These are phyloP conservation scores for Cinnamomum micranthum DNA, from an alignment of 164 flowering plant species.

Conservation along the genomic window DNA sequence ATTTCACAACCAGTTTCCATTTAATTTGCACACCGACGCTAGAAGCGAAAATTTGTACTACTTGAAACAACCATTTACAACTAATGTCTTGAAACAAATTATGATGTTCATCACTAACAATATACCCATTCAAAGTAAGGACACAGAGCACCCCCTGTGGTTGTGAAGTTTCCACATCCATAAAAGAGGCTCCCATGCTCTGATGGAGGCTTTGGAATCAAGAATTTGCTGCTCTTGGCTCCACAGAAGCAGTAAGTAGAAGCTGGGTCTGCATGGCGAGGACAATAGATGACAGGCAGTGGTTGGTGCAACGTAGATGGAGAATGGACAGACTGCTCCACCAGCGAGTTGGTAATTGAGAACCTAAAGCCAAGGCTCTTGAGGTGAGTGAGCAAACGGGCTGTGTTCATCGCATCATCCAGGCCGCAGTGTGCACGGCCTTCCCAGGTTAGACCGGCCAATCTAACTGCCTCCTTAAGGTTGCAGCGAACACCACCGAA, in stretches of 20 bases:
- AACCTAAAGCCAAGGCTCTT: slow-evolving; percentile 73
- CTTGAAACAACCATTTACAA: too few species aligned
- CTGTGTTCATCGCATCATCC: slow-evolving; percentile 98
- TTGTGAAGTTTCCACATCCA: slow-evolving; percentile 87
- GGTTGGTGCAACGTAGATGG: slow-evolving; percentile 31
- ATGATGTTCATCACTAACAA: too few species aligned
- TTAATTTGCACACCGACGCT: too few species aligned
- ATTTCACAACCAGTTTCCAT: too few species aligned
- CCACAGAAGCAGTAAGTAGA: slow-evolving; percentile 59
- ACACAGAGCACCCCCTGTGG: slow-evolving; percentile 68
- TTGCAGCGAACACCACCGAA: slow-evolving; percentile 77
- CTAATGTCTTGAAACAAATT: too few species aligned
- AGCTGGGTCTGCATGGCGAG: slow-evolving; percentile 26
- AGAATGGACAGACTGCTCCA: slow-evolving; percentile 43
- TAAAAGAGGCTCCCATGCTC: slow-evolving; percentile 74
- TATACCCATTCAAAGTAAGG: slow-evolving; percentile 67
- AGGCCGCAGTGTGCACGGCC: slow-evolving; percentile 98
- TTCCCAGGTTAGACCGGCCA: slow-evolving; percentile 88
- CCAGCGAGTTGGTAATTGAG: slow-evolving; percentile 75
- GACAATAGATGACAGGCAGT: slow-evolving; percentile 31
- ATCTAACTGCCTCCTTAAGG: slow-evolving; percentile 82
- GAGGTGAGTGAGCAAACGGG: slow-evolving; percentile 65
- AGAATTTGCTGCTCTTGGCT: slow-evolving; percentile 54
- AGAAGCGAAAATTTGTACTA: too few species aligned
- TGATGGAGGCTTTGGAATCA: slow-evolving; percentile 73